phyloP scores from a whole-genome alignment of 1,139 yeast genomes.

The Hyphopichia fennica region DNA sequence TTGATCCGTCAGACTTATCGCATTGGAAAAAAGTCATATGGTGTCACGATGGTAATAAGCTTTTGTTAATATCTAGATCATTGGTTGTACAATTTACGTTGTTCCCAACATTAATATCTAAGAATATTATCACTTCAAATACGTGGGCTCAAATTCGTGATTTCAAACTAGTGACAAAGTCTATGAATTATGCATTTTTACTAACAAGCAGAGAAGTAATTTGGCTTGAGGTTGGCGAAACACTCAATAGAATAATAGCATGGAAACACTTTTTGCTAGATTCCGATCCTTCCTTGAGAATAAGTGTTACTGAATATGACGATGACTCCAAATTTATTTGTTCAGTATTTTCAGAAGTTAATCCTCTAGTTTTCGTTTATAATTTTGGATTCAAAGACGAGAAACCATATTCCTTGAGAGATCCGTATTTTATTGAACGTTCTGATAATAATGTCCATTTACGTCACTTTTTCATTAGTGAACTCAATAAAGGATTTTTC shows the following conservation, averaged over 20 bases:
- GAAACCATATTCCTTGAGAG: conserved; percentile 29
- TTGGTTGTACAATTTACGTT: conserved; percentile 35
- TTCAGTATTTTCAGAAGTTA: conserved; percentile 39
- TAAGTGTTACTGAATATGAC: conserved; percentile 27
- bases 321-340: conserved; percentile 28
- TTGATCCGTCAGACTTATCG: conserved; percentile 54
- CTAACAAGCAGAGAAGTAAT: conserved; percentile 65
- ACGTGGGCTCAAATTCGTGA: conserved; percentile 61
- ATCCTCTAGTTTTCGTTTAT: conserved; percentile 41
- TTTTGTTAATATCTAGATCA: conserved; percentile 48
- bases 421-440: conserved; percentile 22
- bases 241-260: conserved; percentile 47
- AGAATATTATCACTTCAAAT: conserved; percentile 46
- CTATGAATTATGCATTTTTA: conserved; percentile 35
- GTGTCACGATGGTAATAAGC: conserved; percentile 29
- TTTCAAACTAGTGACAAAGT: conserved; percentile 20
- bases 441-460: conserved; percentile 7
- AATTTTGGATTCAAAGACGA: conserved; percentile 42
- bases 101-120: conserved; percentile 16
- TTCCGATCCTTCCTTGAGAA: conserved; percentile 53
- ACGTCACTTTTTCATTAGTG: conserved; percentile 14
- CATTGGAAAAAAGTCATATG: conserved; percentile 54
- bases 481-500: conserved; percentile 13
- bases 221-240: conserved; percentile 33
- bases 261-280: conserved; percentile 69